These are phyloP conservation scores for Fistulinella prunicolor DNA, from an alignment of 768 basidiomycete genomes.

Conservation along the genomic window DNA sequence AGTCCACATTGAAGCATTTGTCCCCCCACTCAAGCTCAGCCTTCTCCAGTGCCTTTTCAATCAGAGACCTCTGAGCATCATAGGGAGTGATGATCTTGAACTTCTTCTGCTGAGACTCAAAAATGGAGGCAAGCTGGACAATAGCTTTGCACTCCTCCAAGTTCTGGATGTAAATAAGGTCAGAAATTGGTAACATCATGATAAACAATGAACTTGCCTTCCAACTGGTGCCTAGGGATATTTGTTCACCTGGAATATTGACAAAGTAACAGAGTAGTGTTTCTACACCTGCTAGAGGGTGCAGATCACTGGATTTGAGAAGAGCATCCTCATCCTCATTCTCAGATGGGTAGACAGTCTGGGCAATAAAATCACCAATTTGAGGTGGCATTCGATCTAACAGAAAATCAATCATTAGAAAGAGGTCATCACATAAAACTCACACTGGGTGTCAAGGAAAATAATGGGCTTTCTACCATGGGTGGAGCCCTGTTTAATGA, in stretches of 20 bases:
- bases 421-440: conserved; percentile 17
- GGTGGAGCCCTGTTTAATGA: conserved; percentile 31
- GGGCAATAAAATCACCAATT: conserved; percentile 71
- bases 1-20: conserved; percentile 74
- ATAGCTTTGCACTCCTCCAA: conserved; percentile 52
- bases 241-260: conserved; percentile 47
- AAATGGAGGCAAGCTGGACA: conserved; percentile 52
- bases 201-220: conserved; percentile 28
- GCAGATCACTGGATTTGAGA: conserved; percentile 52
- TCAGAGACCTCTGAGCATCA: conserved; percentile 60
- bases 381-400: conserved; percentile 83
- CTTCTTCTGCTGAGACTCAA: conserved; percentile 46
- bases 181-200: background rate
- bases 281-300: conserved; percentile 42
- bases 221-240: conserved; percentile 36
- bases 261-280: conserved; percentile 62
- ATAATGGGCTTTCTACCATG: conserved; percentile 33
- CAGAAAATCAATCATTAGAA: conserved; percentile 3
- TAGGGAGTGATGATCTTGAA: conserved; percentile 81
- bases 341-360: conserved; percentile 57
- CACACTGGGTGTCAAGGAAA: conserved; percentile 77
- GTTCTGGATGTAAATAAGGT: conserved; percentile 46
- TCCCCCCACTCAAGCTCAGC: conserved; percentile 57
- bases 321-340: conserved; percentile 6
- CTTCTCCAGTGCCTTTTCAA: conserved; percentile 55